Percentiles rank a stretch among this genome's conserved stretches.
These are phyloP conservation scores for Coemansia sp. DNA, from an alignment of 192 early-diverging fungal genomes.

Conservation along the genomic window DNA sequence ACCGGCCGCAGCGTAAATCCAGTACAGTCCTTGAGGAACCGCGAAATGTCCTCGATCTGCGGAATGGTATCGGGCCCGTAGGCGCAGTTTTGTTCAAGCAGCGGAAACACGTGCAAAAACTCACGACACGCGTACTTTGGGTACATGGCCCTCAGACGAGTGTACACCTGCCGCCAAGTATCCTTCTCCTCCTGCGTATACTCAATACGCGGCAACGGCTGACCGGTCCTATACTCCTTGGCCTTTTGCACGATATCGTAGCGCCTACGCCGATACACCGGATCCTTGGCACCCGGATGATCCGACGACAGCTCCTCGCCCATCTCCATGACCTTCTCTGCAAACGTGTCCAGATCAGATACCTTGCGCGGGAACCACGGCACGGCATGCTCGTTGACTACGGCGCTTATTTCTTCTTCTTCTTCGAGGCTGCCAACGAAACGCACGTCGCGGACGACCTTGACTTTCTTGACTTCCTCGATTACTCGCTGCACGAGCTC, in stretches of 20 bases:
- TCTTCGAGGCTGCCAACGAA: slow-evolving; percentile 27
- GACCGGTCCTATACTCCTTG: slow-evolving; percentile 73
- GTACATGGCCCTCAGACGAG: slow-evolving; percentile 74
- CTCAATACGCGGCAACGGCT: slow-evolving; percentile 75
- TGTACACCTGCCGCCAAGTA: slow-evolving; percentile 85
- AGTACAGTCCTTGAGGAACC: slow-evolving; percentile 90
- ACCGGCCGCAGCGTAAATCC: slow-evolving; percentile 94
- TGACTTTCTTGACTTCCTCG: slow-evolving; percentile 60
- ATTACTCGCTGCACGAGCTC: slow-evolving; percentile 65
- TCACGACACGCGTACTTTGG: slow-evolving; percentile 89
- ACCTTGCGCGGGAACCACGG: slow-evolving; percentile 97
- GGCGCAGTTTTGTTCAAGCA: slow-evolving; percentile 88
- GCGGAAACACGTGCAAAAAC: slow-evolving; percentile 85
- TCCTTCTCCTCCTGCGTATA: slow-evolving; percentile 79
- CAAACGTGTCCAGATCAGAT: slow-evolving; percentile 88
- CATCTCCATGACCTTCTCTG: slow-evolving; percentile 89
- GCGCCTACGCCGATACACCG: slow-evolving; percentile 80
- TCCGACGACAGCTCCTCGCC: slow-evolving; percentile 87
- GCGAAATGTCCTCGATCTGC: slow-evolving; percentile 85
- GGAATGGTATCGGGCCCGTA: slow-evolving; percentile 85
- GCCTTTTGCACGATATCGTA: slow-evolving; percentile 83
- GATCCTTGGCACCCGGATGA: slow-evolving; percentile 91
- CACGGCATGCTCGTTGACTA: slow-evolving; percentile 35
- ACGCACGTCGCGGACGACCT: slow-evolving; percentile 70
- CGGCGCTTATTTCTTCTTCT: background rate